Evolutionary conservation across 108 stramenopile species (phyloP), one percentile per base, ranked within the genome.

Genomic region (Conticribra weissflogii): DNA sequence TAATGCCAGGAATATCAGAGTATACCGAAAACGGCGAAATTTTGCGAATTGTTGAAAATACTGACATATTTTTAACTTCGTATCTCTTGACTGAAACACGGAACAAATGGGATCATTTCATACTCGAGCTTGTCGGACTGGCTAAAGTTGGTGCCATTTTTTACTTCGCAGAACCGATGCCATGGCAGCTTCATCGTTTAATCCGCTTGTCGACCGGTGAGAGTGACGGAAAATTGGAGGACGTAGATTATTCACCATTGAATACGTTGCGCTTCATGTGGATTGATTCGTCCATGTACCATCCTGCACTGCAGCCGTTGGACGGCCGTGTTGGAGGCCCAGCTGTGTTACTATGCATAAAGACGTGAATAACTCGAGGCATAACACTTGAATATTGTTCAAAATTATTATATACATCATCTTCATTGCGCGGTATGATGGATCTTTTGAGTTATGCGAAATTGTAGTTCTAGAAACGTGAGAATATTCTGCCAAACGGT

Each of bases 51-150:
- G 36, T 72, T 21, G 27, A 61, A 27, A 16, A 49, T 41, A 21
- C 66, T n/a, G 85, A 87, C 60, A 73, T 90, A 14, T 81, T 86
- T 36, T 52, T 89, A n/a, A 75, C 74, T 8, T 86, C 85, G 12
- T 92, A 92, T 65, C 79, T 92, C 19, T 62, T 92, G 24, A 83
- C 88, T 12, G 91, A 92, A 81, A 84, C 83, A 14, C 71, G 88
- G 22, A 73, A 71, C 48, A 74, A 83, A 41, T 92, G 91, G 91
- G 60, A 81, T 52, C 28, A 22, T 1, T 92, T 86, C 63, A 81
- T 82, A 24, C 25, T 67, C 12, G 59, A 79, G 32, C 33, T 92
- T 17, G 74, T 85, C 19, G 14, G 66, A 2, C 34, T 59, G 19
- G 78, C 81, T 25, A 74, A 59, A 33, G 52, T 52, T 12, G 81